Conservation (phyloP, 2,329 filamentous ascomycete species). For the Ophiostoma piceae region DNA sequence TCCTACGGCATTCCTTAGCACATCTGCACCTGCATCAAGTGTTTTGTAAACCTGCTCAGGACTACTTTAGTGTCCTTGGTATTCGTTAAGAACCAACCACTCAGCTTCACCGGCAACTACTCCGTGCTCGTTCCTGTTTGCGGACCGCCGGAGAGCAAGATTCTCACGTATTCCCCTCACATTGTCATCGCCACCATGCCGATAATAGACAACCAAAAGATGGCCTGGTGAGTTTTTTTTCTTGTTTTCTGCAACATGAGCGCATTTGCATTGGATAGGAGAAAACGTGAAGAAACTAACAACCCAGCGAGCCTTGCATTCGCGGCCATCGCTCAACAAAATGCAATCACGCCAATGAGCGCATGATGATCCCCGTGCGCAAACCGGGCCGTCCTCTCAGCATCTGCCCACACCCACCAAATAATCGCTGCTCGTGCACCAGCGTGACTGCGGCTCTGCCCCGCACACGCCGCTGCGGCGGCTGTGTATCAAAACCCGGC, state of each 20-base stretch:
- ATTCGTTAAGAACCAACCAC: not conserved
- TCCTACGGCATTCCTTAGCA: not conserved
- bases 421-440: conserved; percentile 56
- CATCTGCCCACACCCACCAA: conserved; percentile 61
- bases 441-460: conserved; percentile 61
- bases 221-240: conserved; percentile 61
- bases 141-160: not conserved
- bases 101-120: not conserved
- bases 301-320: conserved; percentile 63
- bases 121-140: not conserved
- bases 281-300: not conserved
- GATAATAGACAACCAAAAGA: conserved; percentile 64
- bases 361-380: conserved; percentile 64
- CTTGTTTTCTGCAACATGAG: not conserved
- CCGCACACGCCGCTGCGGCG: conserved; percentile 50
- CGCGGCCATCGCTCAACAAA: conserved; percentile 71
- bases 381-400: conserved; percentile 67
- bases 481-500: conserved; percentile 36
- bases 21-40: not conserved
- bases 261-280: not conserved
- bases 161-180: not conserved
- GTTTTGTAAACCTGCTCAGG: conserved; percentile 9
- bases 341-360: conserved; percentile 63
- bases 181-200: conserved; percentile 47
- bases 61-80: not conserved